Percentiles rank a stretch among this genome's conserved stretches.
Conservation (phyloP, 1,284 basidiomycete species). For the Gomphus bonarii region DNA sequence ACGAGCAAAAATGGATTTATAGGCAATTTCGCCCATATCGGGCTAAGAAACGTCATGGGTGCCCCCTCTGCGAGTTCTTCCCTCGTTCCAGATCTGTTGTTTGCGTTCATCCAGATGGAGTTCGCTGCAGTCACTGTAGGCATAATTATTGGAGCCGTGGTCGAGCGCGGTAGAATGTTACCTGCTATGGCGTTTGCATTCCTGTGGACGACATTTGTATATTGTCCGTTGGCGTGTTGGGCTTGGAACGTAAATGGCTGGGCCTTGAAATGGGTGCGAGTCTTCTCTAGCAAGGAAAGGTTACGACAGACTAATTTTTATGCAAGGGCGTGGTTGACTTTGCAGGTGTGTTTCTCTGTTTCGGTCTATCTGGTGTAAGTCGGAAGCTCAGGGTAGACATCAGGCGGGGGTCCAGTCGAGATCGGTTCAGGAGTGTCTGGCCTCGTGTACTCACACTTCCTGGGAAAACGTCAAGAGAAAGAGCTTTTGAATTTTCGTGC, state of each 20-base stretch:
- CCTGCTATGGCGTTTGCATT: slow-evolving; percentile 87
- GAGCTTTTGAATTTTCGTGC: slow-evolving; percentile 86
- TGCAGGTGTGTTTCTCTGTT: slow-evolving; percentile 34
- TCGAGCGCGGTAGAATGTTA: slow-evolving; percentile 80
- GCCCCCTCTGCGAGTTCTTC: slow-evolving; percentile 70
- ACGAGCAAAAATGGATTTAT: slow-evolving; percentile 72
- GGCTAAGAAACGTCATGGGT: slow-evolving; percentile 62
- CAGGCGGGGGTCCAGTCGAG: slow-evolving; percentile 88
- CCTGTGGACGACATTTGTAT: slow-evolving; percentile 77
- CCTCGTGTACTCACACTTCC: slow-evolving; percentile 80
- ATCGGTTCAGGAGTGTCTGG: slow-evolving; percentile 85
- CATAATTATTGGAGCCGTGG: slow-evolving; percentile 74
- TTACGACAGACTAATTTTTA: not conserved
- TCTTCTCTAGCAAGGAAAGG: not conserved
- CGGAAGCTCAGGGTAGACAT: not conserved
- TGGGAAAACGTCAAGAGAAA: slow-evolving; percentile 66
- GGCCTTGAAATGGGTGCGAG: slow-evolving; percentile 63
- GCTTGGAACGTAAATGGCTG: slow-evolving; percentile 74
- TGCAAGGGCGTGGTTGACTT: slow-evolving; percentile 71
- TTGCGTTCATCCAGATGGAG: slow-evolving; percentile 86
- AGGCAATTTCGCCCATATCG: slow-evolving; percentile 66
- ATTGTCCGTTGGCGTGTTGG: slow-evolving; percentile 75
- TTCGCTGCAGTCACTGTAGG: slow-evolving; percentile 72
- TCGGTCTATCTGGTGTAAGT: not conserved
- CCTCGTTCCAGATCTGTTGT: slow-evolving; percentile 61